Evolutionary conservation across 108 stramenopile species (phyloP), one percentile per base, ranked within the genome.

Genomic region (Nitzschia sp.): DNA sequence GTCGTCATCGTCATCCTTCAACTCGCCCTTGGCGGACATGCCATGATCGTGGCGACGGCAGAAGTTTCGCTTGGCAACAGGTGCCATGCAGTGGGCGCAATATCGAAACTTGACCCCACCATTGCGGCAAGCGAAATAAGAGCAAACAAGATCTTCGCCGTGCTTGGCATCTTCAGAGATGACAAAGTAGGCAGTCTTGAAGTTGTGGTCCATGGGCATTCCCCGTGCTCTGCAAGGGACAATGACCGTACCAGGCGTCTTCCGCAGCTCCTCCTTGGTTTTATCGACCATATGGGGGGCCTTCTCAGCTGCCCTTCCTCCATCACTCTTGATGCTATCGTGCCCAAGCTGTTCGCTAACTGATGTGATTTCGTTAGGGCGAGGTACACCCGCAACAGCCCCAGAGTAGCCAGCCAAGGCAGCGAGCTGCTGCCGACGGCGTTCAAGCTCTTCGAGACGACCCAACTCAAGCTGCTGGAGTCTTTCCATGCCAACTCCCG

Each of bases 201-300:
- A 93, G 53, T 90, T 91, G 71, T 93, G 92, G 45, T 90, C 88
- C 87, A 90, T 90, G 26, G 92, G 89, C 86, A 93, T 87, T 24
- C 92, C 89, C 11, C 92, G 68, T 45, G 92, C 89, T 49, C 89
- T 78, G 59, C 92, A 93, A 15, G 92, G 92, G 13, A 93, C 88
- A 67, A 85, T 77, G 2, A 82, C 81, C 31, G 76, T 77, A 24
- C 81, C 81, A 24, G 81, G 81, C 34, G 68, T 67, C 61, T 77
- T 77, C 28, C 77, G 67, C 4, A 70, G 54, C 15, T 82, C 76
- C 23, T 74, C 76, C 38, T 82, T 82, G 27, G 54, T 64, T 49
- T 55, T 75, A 11, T 59, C 65, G 21, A 26, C 46, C 3, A 62
- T 31, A 59, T 26, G 24, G 18, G 65, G 1, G 13, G 64, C 34